Conservation (phyloP, 305 asterid species). For the Solanum hybrid region DNA sequence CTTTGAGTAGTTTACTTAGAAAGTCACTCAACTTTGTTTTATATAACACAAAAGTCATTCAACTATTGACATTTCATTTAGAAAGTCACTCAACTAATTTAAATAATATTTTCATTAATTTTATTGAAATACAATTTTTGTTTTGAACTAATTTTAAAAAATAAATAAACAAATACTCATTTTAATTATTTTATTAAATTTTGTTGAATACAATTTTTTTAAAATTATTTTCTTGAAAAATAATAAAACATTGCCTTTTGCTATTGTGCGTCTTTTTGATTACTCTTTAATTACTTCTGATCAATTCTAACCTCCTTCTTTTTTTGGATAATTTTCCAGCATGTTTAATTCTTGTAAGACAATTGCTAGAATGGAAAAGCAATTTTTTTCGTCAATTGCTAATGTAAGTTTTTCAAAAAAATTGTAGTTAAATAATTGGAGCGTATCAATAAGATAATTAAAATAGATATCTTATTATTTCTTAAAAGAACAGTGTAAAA, state of each 20-base stretch:
- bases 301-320: neutral
- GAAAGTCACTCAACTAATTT: neutral
- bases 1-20: too few species aligned
- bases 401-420: neutral
- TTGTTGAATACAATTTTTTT: neutral
- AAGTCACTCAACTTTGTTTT: neutral
- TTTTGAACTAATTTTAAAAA: neutral
- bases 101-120: neutral
- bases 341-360: neutral
- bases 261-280: neutral
- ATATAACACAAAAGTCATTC: too few species aligned
- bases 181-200: too few species aligned
- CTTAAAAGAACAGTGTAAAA: neutral
- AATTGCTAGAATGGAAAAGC: neutral
- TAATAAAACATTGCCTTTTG: too few species aligned
- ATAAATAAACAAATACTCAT: neutral
- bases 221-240: too few species aligned
- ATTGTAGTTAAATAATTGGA: neutral
- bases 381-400: neutral
- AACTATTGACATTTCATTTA: too few species aligned
- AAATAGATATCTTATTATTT: too few species aligned
- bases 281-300: neutral
- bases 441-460: neutral
- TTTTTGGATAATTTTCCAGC: neutral
- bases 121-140: neutral